Percentiles rank a stretch among this genome's conserved stretches.
Evolutionary conservation across 148 eudicot species (phyloP).

Genomic region (Spergularia marina): DNA sequence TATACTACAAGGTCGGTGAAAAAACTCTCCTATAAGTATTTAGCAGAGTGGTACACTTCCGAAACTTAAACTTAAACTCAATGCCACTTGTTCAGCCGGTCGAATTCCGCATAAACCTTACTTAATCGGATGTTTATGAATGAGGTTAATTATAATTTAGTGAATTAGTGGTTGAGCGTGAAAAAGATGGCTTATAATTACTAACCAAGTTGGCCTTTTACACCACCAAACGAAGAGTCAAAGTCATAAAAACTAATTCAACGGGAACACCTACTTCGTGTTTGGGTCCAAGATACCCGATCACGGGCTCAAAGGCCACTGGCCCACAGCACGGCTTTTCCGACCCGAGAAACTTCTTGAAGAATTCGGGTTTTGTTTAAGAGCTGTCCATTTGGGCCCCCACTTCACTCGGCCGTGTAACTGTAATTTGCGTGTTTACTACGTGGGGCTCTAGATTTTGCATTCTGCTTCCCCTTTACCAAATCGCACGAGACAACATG

Average conservation of each 20-base stretch:
- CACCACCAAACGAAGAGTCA: background rate
- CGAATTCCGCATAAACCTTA: too few relatives aligned
- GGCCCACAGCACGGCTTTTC: background rate
- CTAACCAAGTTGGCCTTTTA: background rate
- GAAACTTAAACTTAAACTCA: too few relatives aligned
- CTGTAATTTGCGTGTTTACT: background rate
- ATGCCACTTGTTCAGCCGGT: too few relatives aligned
- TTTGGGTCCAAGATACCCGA: background rate
- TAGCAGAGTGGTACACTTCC: too few relatives aligned
- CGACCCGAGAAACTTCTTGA: background rate
- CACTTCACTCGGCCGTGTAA: background rate
- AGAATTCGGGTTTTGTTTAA: background rate
- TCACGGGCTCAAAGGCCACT: background rate
- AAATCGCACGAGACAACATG: too few relatives aligned
- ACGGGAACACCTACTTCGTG: conserved; percentile 1
- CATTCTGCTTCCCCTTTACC: too few relatives aligned
- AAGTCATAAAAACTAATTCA: background rate
- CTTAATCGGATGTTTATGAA: background rate
- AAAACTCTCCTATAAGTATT: too few relatives aligned
- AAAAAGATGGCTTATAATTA: background rate
- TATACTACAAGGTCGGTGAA: too few relatives aligned
- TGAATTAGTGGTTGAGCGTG: background rate
- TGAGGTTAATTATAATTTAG: background rate
- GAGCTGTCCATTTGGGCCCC: background rate
- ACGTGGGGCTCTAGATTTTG: too few relatives aligned